Evolutionary conservation across 2,329 filamentous ascomycete genomes (phyloP).

Genomic region (Cercospora janseana): DNA sequence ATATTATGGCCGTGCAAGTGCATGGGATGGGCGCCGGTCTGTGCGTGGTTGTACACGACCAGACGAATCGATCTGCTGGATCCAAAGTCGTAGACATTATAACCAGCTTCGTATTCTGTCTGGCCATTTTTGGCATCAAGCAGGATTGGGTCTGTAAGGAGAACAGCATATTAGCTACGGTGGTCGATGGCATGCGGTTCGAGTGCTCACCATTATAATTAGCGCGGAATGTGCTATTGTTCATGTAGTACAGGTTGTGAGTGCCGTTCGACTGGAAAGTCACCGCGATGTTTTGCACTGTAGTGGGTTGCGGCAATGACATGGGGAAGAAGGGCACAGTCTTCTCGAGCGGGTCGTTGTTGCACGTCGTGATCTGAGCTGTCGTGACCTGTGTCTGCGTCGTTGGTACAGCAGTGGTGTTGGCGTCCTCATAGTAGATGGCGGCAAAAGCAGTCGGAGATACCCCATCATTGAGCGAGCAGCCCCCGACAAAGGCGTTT

Average conservation of each 20-base stretch:
- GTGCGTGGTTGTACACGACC: slow-evolving; percentile 42
- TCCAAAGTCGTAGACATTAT: slow-evolving; percentile 45
- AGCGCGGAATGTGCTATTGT: slow-evolving; percentile 52
- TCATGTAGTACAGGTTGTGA: slow-evolving; percentile 54
- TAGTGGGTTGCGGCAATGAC: slow-evolving; percentile 46
- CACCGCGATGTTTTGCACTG: slow-evolving; percentile 48
- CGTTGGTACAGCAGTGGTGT: slow-evolving; percentile 44
- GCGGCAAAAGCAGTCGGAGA: slow-evolving; percentile 56
- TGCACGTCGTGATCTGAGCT: slow-evolving; percentile 47
- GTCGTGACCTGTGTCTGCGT: slow-evolving; percentile 52
- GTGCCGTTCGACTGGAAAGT: slow-evolving; percentile 46
- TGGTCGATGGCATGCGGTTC: too few species aligned
- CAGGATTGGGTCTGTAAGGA: slow-evolving; percentile 41
- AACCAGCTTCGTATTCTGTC: slow-evolving; percentile 33
- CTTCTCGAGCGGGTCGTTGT: slow-evolving; percentile 55
- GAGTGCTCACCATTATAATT: slow-evolving; percentile 48
- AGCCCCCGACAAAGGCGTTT: slow-evolving; percentile 54
- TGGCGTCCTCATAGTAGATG: slow-evolving; percentile 63
- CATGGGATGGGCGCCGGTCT: slow-evolving; percentile 52
- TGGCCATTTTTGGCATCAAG: slow-evolving; percentile 39
- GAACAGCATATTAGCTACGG: too few species aligned
- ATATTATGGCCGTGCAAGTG: slow-evolving; percentile 53
- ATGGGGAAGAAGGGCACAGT: slow-evolving; percentile 57
- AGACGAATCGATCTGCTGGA: slow-evolving; percentile 42
- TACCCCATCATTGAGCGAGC: slow-evolving; percentile 37